Conservation (phyloP, 345 rosid genomes). For the Salix purpurea region DNA sequence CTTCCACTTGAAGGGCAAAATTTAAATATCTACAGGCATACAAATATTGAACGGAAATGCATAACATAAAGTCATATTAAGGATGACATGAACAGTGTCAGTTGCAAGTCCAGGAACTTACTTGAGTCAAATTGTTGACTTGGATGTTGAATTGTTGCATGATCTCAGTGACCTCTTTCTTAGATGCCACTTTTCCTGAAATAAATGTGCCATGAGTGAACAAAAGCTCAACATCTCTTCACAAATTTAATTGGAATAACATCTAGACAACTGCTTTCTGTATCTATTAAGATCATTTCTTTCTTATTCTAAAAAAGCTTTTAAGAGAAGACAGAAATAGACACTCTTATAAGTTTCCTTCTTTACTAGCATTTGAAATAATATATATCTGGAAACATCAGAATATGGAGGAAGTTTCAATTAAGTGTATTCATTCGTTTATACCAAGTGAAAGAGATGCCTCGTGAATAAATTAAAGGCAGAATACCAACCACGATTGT, state of each 20-base stretch:
- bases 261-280: neutral
- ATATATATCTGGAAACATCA: too few species aligned
- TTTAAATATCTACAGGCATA: neutral
- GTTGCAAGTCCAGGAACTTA: slow-evolving; percentile 32
- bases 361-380: too few species aligned
- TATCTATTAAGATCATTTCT: neutral
- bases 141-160: slow-evolving; percentile 82
- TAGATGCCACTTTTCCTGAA: slow-evolving; percentile 56
- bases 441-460: too few species aligned
- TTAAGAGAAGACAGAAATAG: neutral
- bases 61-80: neutral
- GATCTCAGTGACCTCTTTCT: slow-evolving; percentile 55
- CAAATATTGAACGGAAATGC: neutral
- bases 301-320: neutral
- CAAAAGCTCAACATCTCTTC: neutral
- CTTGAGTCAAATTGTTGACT: slow-evolving; percentile 94
- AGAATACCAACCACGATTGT: too few species aligned
- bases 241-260: neutral
- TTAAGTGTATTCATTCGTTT: too few species aligned
- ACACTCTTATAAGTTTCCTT: neutral
- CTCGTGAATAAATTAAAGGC: too few species aligned
- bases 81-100: neutral
- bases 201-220: slow-evolving; percentile 15
- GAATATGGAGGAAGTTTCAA: too few species aligned
- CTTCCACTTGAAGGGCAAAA: neutral